phyloP scores from a whole-genome alignment of 2,329 filamentous ascomycete species.

The Verticillium tricorpus region DNA sequence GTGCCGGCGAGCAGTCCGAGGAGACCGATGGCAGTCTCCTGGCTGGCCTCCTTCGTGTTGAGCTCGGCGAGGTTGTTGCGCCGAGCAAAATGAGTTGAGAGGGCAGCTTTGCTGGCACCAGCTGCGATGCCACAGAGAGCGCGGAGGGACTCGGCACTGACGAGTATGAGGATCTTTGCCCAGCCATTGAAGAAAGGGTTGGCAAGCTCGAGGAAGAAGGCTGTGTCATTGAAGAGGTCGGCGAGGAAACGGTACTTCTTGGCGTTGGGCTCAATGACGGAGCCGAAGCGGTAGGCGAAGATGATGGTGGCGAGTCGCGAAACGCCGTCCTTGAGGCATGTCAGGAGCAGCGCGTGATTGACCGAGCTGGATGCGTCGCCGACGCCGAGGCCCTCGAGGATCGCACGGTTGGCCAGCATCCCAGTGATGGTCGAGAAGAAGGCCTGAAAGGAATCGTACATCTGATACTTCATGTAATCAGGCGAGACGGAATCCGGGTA shows the following conservation, averaged over 20 bases:
- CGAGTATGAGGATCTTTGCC: constrained; percentile 45
- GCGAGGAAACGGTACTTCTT: constrained; percentile 85
- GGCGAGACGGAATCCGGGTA: constrained; percentile 81
- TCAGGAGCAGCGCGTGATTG: constrained; percentile 76
- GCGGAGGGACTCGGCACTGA: constrained; percentile 45
- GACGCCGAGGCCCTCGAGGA: constrained; percentile 76
- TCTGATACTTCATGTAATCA: constrained; percentile 74
- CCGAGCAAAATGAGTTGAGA: constrained; percentile 87
- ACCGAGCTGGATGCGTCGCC: constrained; percentile 75
- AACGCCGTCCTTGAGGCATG: constrained; percentile 76
- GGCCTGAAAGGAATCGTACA: constrained; percentile 73
- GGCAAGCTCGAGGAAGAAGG: constrained; percentile 80
- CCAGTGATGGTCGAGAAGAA: constrained; percentile 80
- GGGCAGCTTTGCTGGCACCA: constrained; percentile 81
- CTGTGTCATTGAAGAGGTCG: constrained; percentile 82
- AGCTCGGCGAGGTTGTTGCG: constrained; percentile 86
- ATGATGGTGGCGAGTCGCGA: constrained; percentile 80
- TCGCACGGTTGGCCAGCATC: constrained; percentile 75
- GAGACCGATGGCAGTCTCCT: constrained; percentile 89
- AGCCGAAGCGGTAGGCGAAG: constrained; percentile 79
- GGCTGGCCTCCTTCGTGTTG: constrained; percentile 91
- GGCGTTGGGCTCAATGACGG: constrained; percentile 82
- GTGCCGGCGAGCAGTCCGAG: constrained; percentile 83
- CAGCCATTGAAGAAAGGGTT: constrained; percentile 64
- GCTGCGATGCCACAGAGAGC: constrained; percentile 84